Evolutionary conservation across 192 early-diverging fungal species (phyloP).

Genomic region (Gorgonomyces haynaldii): DNA sequence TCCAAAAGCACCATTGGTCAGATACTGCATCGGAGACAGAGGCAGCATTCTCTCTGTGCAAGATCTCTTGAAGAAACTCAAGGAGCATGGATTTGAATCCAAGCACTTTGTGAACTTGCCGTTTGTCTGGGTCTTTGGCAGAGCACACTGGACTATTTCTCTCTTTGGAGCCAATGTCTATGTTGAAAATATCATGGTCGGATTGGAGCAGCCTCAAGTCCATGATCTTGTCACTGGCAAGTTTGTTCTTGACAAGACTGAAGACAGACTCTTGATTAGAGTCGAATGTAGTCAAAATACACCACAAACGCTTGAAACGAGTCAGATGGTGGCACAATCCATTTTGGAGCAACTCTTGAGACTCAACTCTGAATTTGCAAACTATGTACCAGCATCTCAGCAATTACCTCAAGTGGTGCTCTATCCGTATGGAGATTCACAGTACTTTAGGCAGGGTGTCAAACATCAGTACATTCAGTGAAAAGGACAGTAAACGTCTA

Average conservation of each 20-base stretch:
- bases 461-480: constrained; percentile 24
- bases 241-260: constrained; percentile 17
- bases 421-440: constrained; percentile 14
- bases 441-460: constrained; percentile 21
- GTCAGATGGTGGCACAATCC: constrained; percentile 4
- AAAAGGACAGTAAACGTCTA: constrained; percentile 1
- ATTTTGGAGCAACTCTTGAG: constrained; percentile 7
- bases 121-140: constrained; percentile 28
- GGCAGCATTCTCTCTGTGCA: constrained; percentile 20
- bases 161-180: constrained; percentile 29
- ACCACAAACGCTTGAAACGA: neutral
- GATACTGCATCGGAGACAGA: constrained; percentile 21
- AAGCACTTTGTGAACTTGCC: constrained; percentile 6
- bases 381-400: constrained; percentile 26
- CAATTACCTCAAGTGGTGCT: constrained; percentile 16
- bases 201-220: constrained; percentile 16
- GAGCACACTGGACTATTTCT: constrained; percentile 28
- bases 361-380: constrained; percentile 21
- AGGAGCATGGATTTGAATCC: constrained; percentile 8
- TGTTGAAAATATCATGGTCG: constrained; percentile 32
- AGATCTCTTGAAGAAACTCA: constrained; percentile 13
- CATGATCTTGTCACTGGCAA: constrained; percentile 20
- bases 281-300: constrained; percentile 6
- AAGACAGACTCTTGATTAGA: constrained; percentile 8
- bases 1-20: constrained; percentile 12